These are phyloP conservation scores for Aspergillus jensenii DNA, from an alignment of 2,329 filamentous ascomycete species.

Conservation along the genomic window DNA sequence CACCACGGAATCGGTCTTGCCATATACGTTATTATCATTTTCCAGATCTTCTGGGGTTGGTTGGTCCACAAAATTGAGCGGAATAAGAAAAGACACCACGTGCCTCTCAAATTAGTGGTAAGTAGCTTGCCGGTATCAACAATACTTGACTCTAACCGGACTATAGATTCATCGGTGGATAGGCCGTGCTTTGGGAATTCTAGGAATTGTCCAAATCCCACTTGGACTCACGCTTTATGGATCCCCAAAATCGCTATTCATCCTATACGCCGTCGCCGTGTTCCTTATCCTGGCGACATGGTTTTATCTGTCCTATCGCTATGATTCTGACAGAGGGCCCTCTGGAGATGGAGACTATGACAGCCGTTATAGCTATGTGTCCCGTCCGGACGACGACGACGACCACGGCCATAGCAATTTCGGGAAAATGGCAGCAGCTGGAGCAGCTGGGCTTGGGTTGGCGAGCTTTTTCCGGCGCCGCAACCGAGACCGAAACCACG, in stretches of 20 bases:
- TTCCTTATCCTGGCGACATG: conserved; percentile 70
- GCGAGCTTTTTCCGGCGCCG: conserved; percentile 50
- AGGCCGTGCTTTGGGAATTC: conserved; percentile 72
- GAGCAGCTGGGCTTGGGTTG: conserved; percentile 58
- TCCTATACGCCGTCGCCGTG: conserved; percentile 80
- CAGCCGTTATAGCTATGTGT: conserved; percentile 58
- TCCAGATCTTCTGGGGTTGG: conserved; percentile 60
- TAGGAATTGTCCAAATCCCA: conserved; percentile 84
- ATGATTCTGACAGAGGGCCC: conserved; percentile 49
- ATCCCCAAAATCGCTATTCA: conserved; percentile 79
- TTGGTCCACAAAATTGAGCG: conserved; percentile 56
- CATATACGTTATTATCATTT: conserved; percentile 60
- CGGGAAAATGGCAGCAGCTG: conserved; percentile 53
- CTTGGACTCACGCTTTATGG: conserved; percentile 90
- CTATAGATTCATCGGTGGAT: conserved; percentile 83
- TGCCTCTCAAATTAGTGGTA: conserved; percentile 60
- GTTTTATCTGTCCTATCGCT: conserved; percentile 76
- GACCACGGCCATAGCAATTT: conserved; percentile 45
- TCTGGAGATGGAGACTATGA: conserved; percentile 54
- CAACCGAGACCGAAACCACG: conserved; percentile 45
- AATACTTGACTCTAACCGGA: conserved; percentile 33
- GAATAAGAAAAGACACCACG: conserved; percentile 52
- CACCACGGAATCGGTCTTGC: conserved; percentile 67
- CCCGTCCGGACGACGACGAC: conserved; percentile 51
- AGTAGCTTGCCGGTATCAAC: conserved; percentile 19